Evolutionary conservation across 257 asterid species (phyloP), one percentile per base, ranked within the genome.

Genomic region (Nicotiana undulata): DNA sequence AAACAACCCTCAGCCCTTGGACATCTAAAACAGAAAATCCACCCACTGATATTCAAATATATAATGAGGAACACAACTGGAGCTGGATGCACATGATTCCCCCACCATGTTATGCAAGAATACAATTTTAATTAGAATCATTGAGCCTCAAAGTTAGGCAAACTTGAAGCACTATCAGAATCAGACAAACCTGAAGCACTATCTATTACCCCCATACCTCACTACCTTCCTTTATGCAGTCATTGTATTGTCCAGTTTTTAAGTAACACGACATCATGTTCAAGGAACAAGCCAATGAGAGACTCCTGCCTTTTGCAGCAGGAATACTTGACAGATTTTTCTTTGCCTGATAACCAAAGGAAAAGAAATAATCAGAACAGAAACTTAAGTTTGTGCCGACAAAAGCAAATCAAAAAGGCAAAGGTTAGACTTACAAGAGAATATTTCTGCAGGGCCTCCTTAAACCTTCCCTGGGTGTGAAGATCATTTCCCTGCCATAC

Each of bases 221-320:
- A 20, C 97, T 86, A 81, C 98, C 99, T 89, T 96, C 99, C 76
- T 31, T 51, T 66, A 96, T 76, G 84, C 98, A 96, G 85, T 96
- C 93, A 6, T 92, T 91, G 70, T 87, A 91, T 83, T 91, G 95
- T 63, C 87, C 83, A 76, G 97, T 94, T 88, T 91, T 94, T 87
- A 94, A 86, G 92, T 87, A 94, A 87, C 98, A 96, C 17, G 99
- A 96, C 99, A 94, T 96, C 92, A 91, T 86, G 83, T 96, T 96
- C 85, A 94, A 95, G 67, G 99, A 94, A 88, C 99, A 96, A 8
- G 91, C 92, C 83, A 88, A 84, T 65, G 90, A 88, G 82, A 96
- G 80, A 84, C 72, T 85, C 85, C 93, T 88, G 81, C 94, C 92
- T 82, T 89, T 91, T 18, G 95, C 86, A 58, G 86, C 85, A 63